phyloP scores from a whole-genome alignment of 1,139 yeast species.

The Diutina catenulata region DNA sequence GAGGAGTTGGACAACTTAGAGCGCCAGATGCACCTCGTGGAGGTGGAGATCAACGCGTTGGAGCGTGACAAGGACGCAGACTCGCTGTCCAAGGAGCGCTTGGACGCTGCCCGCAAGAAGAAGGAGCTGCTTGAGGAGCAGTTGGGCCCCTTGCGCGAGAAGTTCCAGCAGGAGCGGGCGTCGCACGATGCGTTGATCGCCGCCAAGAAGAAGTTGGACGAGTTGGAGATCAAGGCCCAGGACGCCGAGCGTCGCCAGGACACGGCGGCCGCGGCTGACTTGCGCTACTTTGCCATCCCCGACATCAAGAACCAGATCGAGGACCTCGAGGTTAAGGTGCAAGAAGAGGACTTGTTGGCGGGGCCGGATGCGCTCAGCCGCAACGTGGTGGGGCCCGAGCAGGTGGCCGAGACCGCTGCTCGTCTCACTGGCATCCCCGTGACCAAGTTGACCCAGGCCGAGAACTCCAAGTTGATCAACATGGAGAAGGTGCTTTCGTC shows the following conservation, averaged over 20 bases:
- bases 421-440: slow-evolving; percentile 98
- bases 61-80: slow-evolving; percentile 95
- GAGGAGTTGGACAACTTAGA: slow-evolving; percentile 91
- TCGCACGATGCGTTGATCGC: slow-evolving; percentile 86
- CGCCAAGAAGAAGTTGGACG: slow-evolving; percentile 85
- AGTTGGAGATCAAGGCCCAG: slow-evolving; percentile 78
- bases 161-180: slow-evolving; percentile 77
- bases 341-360: slow-evolving; percentile 44
- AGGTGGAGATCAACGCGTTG: slow-evolving; percentile 92
- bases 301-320: slow-evolving; percentile 70
- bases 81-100: slow-evolving; percentile 73
- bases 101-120: slow-evolving; percentile 63
- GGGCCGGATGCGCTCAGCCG: slow-evolving; percentile 53
- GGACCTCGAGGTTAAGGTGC: slow-evolving; percentile 62
- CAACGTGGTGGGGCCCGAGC: slow-evolving; percentile 87
- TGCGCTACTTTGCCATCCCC: slow-evolving; percentile 94
- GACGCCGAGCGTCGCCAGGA: slow-evolving; percentile 98
- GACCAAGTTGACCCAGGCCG: slow-evolving; percentile 90
- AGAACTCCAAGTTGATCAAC: slow-evolving; percentile 80
- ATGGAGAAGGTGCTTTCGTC: slow-evolving; percentile 82
- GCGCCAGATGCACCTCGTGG: slow-evolving; percentile 80
- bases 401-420: slow-evolving; percentile 95
- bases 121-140: slow-evolving; percentile 80
- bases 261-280: slow-evolving; percentile 89
- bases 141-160: slow-evolving; percentile 73